phyloP scores from a whole-genome alignment of 2,329 filamentous ascomycete species.

The Intubia oerlemansii region DNA sequence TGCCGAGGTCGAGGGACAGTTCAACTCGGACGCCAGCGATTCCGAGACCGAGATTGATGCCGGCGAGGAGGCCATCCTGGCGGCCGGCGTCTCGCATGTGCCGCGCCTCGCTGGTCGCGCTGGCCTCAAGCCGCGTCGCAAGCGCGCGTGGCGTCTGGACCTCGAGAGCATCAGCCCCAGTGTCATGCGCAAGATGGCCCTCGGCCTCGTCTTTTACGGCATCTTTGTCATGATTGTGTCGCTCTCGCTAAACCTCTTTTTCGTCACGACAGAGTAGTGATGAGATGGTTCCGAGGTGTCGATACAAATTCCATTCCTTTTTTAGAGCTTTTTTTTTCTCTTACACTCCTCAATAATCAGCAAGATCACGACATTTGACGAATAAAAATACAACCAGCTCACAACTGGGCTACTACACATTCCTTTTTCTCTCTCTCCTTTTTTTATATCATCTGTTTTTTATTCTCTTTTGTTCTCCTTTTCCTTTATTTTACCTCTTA shows the following conservation, averaged over 20 bases:
- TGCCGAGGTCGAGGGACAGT: constrained; percentile 21
- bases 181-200: constrained; percentile 47
- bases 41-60: constrained; percentile 23
- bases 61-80: constrained; percentile 15
- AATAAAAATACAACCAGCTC: no score
- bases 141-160: constrained; percentile 33
- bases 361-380: no score
- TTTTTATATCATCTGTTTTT: neutral
- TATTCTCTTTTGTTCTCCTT: neutral
- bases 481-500: neutral
- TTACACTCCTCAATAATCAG: no score
- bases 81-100: constrained; percentile 14
- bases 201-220: constrained; percentile 67
- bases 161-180: constrained; percentile 41
- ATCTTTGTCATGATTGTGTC: constrained; percentile 77
- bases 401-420: no score
- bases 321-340: neutral
- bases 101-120: constrained; percentile 19
- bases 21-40: constrained; percentile 16
- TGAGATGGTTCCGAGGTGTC: no score
- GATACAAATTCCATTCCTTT: no score
- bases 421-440: neutral
- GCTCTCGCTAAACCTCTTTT: constrained; percentile 67
- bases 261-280: constrained; percentile 17
- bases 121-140: constrained; percentile 10